Percentiles rank a stretch among this genome's conserved stretches.
Evolutionary conservation across 257 asterid species (phyloP).

Genomic region (Scutellaria galericulata): DNA sequence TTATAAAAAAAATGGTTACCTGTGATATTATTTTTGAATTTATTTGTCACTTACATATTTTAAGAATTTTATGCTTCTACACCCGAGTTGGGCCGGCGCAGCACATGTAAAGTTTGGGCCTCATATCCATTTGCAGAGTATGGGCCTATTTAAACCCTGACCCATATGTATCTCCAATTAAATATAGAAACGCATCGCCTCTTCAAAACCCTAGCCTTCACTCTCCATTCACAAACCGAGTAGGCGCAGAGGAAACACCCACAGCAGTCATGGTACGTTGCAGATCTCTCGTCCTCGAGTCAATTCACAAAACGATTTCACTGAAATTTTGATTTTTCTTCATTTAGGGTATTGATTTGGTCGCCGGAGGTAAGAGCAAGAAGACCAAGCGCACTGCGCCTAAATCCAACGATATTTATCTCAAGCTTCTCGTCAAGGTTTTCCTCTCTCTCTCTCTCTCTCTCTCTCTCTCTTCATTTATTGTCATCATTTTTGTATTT

Average conservation of each 20-base stretch:
- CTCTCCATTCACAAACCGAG: constrained; percentile 6
- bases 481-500: no score
- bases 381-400: constrained; percentile 85
- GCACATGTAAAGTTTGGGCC: constrained; percentile 6
- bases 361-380: constrained; percentile 92
- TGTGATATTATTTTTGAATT: no score
- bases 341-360: constrained; percentile 82
- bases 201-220: constrained; percentile 42
- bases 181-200: neutral
- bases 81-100: neutral
- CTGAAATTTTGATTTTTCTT: neutral
- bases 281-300: neutral
- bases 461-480: neutral
- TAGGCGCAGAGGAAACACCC: constrained; percentile 38
- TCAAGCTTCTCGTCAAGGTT: constrained; percentile 81
- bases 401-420: constrained; percentile 77
- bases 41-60: no score
- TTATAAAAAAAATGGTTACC: no score
- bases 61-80: no score
- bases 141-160: constrained; percentile 26
- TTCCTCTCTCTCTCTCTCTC: neutral
- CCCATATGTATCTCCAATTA: constrained; percentile 9
- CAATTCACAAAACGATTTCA: neutral
- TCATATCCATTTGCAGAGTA: neutral
- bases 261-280: constrained; percentile 45